These are phyloP conservation scores for Suillus discolor DNA, from an alignment of 768 basidiomycete genomes.

Conservation along the genomic window DNA sequence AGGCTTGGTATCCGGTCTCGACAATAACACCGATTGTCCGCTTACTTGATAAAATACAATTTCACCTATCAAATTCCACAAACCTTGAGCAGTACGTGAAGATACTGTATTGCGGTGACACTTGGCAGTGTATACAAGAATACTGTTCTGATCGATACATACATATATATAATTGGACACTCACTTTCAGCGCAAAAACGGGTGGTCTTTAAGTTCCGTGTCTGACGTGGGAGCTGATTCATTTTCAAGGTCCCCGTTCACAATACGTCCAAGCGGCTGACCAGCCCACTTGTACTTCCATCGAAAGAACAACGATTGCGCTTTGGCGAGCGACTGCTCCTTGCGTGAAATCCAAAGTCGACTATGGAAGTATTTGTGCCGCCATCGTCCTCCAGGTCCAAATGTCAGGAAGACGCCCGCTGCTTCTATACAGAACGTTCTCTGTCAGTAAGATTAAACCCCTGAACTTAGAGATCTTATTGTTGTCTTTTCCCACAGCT, in stretches of 20 bases:
- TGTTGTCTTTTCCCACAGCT: neutral
- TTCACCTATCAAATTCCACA: neutral
- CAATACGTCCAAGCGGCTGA: neutral
- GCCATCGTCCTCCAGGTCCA: neutral
- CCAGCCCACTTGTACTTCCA: neutral
- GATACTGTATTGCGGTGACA: neutral
- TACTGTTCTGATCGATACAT: neutral
- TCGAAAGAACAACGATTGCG: neutral
- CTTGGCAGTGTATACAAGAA: neutral
- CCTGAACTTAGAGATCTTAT: neutral
- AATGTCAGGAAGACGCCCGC: neutral
- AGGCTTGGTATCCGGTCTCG: neutral
- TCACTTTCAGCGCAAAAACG: neutral
- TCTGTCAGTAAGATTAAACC: neutral
- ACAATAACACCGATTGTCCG: neutral
- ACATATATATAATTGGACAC: neutral
- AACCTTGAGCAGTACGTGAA: neutral
- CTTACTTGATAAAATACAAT: neutral
- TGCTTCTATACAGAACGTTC: neutral
- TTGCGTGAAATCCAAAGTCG: neutral
- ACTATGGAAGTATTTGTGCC: neutral
- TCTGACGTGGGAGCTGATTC: neutral
- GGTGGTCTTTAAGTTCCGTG: neutral
- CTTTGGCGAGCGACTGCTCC: neutral
- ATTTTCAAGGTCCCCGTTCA: neutral